Evolutionary conservation across 257 asterid species (phyloP), one percentile per base, ranked within the genome.

Genomic region (Solanum phureja): DNA sequence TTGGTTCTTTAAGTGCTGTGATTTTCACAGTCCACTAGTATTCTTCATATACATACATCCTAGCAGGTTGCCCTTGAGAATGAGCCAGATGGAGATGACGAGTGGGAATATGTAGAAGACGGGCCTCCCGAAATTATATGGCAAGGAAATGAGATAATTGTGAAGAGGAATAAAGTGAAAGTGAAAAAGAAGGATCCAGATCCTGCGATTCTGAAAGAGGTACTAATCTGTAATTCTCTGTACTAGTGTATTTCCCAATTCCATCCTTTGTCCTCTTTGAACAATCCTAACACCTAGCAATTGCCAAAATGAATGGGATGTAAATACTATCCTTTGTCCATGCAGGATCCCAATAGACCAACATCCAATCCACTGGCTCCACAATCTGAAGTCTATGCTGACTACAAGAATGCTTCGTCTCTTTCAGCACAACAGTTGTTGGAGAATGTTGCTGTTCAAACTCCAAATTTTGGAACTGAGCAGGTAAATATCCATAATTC

Each of bases 391-490:
- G 94, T 93, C 83, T 94, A 91, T 92, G 91, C 92, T 76, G 97
- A 91, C 90, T 89, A 89, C 93, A 92, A 88, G 89, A 92, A 88
- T 90, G 91, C 90, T 52, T 85, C 96, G 56, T 27, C n/a, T 76
- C 92, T 93, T 88, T 94, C 99, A 79, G 99, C 99, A 83, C 95
- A 94, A 91, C 94, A 95, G 91, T 89, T 97, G 83, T 90, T 97
- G 91, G 94, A 95, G 86, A 91, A 91, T 91, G 97, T 95, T 88
- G 98, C 98, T 72, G 95, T 93, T 69, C 98, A 97, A 90, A 94
- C 96, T 93, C 99, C 99, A 7, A 97, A 97, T 88, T 97, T 97
- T 88, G 99, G 99, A 84, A 97, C 99, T 35, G 99, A 97, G 92
- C 99, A 93, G 96, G 99, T 95, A 87, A 38, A 87, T 13, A 84